Evolutionary conservation across 805 yeast species (phyloP).

Genomic region (Candida qinlingensis): DNA sequence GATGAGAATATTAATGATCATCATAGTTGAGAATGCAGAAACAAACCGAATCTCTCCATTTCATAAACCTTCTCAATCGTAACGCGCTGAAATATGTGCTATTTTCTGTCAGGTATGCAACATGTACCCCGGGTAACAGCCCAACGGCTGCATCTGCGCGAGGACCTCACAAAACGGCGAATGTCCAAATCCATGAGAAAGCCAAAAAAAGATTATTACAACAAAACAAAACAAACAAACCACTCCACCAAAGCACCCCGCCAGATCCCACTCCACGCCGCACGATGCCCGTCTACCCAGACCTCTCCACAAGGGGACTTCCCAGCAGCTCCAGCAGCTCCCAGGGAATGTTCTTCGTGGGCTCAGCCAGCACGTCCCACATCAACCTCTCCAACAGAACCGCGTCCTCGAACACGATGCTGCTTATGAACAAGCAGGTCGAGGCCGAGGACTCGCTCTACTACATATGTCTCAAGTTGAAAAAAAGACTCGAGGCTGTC

Average conservation of each 20-base stretch:
- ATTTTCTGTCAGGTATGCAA: too few relatives aligned
- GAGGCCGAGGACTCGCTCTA: slow-evolving; percentile 62
- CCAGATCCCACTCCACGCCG: background rate
- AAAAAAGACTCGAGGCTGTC: slow-evolving; percentile 48
- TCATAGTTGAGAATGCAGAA: too few relatives aligned
- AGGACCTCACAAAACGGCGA: too few relatives aligned
- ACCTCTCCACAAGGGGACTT: background rate
- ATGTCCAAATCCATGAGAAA: background rate
- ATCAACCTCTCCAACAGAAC: slow-evolving; percentile 10
- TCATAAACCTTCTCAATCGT: too few relatives aligned
- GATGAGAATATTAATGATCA: too few relatives aligned
- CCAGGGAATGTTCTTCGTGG: background rate
- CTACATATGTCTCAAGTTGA: slow-evolving; percentile 56
- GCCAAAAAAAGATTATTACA: background rate
- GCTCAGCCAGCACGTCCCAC: slow-evolving; percentile 11
- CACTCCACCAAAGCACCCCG: background rate
- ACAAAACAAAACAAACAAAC: background rate
- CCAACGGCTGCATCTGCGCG: too few relatives aligned
- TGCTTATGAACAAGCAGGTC: slow-evolving; percentile 60
- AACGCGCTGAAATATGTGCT: too few relatives aligned
- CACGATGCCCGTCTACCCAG: slow-evolving; percentile 6
- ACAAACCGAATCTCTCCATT: too few relatives aligned
- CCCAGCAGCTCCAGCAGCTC: background rate
- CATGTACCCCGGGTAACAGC: too few relatives aligned
- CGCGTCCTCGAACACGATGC: slow-evolving; percentile 21